A percentile compares a stretch with the other conserved stretches of the same genome.
phyloP scores from a whole-genome alignment of 257 asterid species.

The Solanum etuberosum region DNA sequence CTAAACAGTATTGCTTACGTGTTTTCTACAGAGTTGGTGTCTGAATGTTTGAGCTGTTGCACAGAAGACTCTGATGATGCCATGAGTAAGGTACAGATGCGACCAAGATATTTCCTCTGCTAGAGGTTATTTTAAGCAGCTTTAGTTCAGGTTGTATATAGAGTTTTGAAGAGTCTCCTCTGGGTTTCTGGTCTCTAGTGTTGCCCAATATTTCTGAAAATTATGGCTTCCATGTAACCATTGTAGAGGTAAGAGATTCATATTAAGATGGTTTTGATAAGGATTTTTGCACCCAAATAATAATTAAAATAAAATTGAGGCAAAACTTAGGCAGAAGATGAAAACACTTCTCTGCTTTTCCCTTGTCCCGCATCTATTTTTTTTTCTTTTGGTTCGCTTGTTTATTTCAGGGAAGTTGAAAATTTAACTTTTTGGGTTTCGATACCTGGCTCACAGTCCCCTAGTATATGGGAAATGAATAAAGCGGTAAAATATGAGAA shows the following conservation, averaged over 20 bases:
- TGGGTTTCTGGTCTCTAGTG: not conserved
- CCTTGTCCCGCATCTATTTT: not conserved
- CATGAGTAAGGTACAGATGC: conserved; percentile 59
- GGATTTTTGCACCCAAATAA: not conserved
- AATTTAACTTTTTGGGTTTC: not conserved
- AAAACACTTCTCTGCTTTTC: not conserved
- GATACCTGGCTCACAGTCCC: not conserved
- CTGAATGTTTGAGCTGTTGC: conserved; percentile 84
- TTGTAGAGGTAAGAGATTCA: not conserved
- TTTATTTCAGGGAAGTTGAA: not conserved
- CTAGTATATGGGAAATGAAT: not conserved
- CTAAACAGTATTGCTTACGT: not conserved
- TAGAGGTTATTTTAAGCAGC: not conserved
- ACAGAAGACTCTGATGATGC: conserved; percentile 95
- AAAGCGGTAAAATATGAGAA: not conserved
- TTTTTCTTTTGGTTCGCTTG: not conserved
- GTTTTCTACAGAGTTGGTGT: conserved; percentile 52
- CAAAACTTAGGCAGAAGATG: not conserved
- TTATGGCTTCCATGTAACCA: not conserved
- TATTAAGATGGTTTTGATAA: not conserved
- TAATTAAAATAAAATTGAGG: not conserved
- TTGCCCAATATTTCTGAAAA: not conserved
- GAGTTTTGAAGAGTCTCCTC: not conserved
- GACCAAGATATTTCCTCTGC: not conserved
- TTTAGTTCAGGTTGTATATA: not conserved